Conservation (phyloP, 2,329 filamentous ascomycete species). For the Albophoma yamanashiensis region DNA sequence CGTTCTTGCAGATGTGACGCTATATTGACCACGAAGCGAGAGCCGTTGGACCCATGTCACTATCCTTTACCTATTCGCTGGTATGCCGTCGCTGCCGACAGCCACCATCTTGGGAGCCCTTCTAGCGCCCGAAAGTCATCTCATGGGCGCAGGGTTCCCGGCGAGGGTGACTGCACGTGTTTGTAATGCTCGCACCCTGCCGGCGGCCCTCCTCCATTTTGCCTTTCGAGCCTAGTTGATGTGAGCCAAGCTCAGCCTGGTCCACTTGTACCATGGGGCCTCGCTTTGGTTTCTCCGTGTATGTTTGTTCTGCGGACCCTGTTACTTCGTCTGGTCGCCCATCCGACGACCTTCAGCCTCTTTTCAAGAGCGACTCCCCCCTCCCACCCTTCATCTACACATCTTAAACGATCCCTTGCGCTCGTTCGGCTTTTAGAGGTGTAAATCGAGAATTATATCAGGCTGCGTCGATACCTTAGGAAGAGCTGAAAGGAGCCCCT, state of each 20-base stretch:
- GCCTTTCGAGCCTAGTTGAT: constrained; percentile 2
- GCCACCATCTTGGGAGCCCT: constrained; percentile 7
- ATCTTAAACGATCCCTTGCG: background rate
- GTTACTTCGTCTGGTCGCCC: background rate
- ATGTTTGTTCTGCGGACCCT: constrained; percentile 6
- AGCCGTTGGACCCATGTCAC: constrained; percentile 7
- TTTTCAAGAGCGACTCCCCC: constrained; percentile 13
- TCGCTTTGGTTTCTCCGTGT: constrained; percentile 10
- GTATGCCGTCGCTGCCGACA: constrained; percentile 9
- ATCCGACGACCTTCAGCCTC: constrained; percentile 1
- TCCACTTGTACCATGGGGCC: constrained; percentile 7
- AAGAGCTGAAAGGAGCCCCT: background rate
- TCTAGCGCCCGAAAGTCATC: constrained; percentile 7
- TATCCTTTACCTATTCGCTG: constrained; percentile 3
- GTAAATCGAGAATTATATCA: background rate
- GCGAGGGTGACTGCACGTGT: constrained; percentile 7
- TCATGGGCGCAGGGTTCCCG: constrained; percentile 2
- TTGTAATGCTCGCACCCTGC: constrained; percentile 5
- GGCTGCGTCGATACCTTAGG: background rate
- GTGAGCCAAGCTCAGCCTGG: constrained; percentile 10
- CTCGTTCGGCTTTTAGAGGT: background rate
- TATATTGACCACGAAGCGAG: constrained; percentile 2
- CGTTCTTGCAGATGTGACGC: background rate
- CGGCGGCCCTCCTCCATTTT: constrained; percentile 1
- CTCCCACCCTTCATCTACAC: constrained; percentile 4